Conservation (phyloP, 2,329 filamentous ascomycete genomes). For the Cladosporium sphaerospermum region DNA sequence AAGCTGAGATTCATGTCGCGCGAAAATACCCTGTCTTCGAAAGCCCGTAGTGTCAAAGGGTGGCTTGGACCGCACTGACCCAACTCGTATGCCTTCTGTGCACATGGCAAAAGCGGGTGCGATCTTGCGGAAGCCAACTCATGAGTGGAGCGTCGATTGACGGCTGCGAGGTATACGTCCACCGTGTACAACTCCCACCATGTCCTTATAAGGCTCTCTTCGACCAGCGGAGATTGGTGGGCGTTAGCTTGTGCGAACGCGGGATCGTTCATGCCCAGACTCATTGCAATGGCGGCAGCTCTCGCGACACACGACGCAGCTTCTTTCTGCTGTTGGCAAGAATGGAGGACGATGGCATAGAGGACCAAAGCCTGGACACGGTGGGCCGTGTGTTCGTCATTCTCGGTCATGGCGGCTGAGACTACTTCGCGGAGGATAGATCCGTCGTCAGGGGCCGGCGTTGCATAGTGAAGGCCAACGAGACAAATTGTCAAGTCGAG, state of each 20-base stretch:
- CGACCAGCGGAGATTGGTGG: slow-evolving; percentile 37
- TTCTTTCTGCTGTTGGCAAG: slow-evolving; percentile 63
- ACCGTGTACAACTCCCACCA: slow-evolving; percentile 86
- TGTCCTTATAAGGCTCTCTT: slow-evolving; percentile 79
- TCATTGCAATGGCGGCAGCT: slow-evolving; percentile 65
- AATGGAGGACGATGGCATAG: slow-evolving; percentile 70
- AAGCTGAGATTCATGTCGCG: slow-evolving; percentile 60
- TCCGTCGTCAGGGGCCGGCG: slow-evolving; percentile 27
- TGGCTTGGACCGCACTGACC: neutral
- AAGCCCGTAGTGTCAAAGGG: slow-evolving; percentile 63
- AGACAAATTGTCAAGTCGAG: slow-evolving; percentile 52
- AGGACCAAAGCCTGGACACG: slow-evolving; percentile 72
- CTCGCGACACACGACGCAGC: slow-evolving; percentile 62
- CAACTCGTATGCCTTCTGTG: slow-evolving; percentile 33
- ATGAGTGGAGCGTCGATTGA: slow-evolving; percentile 52
- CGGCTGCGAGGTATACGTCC: slow-evolving; percentile 76
- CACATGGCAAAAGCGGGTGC: neutral
- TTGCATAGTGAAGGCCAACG: slow-evolving; percentile 50
- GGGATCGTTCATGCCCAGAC: slow-evolving; percentile 67
- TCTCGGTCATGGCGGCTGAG: neutral
- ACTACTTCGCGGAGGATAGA: slow-evolving; percentile 13
- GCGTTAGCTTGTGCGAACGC: slow-evolving; percentile 49
- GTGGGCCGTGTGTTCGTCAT: slow-evolving; percentile 35
- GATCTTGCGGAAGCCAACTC: slow-evolving; percentile 20
- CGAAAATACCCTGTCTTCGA: slow-evolving; percentile 68